A percentile compares a stretch with the other conserved stretches of the same genome.
Conservation (phyloP, 768 basidiomycete species). For the Coprinellus aureogranulatus region DNA sequence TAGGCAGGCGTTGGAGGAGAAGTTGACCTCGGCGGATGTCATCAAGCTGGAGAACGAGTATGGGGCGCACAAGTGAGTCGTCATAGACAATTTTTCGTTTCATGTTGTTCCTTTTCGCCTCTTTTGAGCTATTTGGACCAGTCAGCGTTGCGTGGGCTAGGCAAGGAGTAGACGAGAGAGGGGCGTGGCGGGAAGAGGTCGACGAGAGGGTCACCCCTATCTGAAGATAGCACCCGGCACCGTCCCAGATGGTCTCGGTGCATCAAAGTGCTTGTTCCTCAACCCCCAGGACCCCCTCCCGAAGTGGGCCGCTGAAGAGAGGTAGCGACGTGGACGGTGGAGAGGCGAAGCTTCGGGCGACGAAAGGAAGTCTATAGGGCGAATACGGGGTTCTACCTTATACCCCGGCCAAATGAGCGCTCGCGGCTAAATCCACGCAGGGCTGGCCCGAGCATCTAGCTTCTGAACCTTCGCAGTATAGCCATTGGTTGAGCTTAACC, state of each 20-base stretch:
- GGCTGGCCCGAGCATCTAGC: neutral
- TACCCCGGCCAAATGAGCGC: neutral
- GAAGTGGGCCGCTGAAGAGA: no score
- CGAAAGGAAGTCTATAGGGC: neutral
- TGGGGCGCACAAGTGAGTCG: conserved; percentile 85
- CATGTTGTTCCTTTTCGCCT: neutral
- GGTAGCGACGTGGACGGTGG: no score
- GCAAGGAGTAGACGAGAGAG: neutral
- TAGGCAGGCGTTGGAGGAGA: conserved; percentile 9
- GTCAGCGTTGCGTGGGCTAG: neutral
- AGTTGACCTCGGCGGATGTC: conserved; percentile 60
- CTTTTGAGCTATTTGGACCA: neutral
- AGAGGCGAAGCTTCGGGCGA: neutral
- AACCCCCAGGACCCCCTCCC: no score
- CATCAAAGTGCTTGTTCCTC: no score
- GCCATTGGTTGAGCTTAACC: neutral
- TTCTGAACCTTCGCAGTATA: neutral
- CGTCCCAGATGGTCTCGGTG: no score
- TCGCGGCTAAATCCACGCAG: neutral
- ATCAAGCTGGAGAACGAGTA: conserved; percentile 80
- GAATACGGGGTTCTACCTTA: neutral
- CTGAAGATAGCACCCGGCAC: no score
- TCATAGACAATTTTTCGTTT: conserved; percentile 4
- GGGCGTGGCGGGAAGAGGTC: conserved; percentile 1
- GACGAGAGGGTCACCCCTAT: neutral